Percentiles rank a stretch among this genome's conserved stretches.
These are phyloP conservation scores for Solidago caesia DNA, from an alignment of 129 eudicot species.

Conservation along the genomic window DNA sequence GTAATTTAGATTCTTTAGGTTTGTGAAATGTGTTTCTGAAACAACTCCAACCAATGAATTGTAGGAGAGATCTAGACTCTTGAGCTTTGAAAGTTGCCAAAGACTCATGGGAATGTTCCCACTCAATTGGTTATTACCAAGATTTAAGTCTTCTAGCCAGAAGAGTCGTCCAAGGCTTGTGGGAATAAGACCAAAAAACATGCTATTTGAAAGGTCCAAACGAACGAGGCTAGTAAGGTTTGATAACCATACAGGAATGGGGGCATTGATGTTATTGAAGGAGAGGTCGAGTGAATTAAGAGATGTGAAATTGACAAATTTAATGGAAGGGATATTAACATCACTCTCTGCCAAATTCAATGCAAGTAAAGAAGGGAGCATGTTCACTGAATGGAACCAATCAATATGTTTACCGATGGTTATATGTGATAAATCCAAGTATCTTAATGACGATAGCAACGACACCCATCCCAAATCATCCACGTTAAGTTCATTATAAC, in stretches of 20 bases:
- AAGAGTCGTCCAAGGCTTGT: not conserved
- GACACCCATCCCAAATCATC: not conserved
- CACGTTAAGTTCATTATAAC: not conserved
- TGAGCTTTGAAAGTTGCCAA: not conserved
- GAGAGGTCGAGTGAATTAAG: not conserved
- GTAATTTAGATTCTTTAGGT: not conserved
- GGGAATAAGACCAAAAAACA: not conserved
- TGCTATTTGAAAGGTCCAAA: not conserved
- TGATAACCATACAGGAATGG: not conserved
- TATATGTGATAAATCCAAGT: not conserved
- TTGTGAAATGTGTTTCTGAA: not conserved
- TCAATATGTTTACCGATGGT: not conserved
- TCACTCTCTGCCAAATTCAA: not conserved
- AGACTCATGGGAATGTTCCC: not conserved
- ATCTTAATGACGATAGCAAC: not conserved
- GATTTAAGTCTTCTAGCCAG: too few species aligned
- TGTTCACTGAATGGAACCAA: not conserved
- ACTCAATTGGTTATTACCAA: too few species aligned
- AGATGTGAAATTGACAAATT: not conserved
- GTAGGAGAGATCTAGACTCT: not conserved
- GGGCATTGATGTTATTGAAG: not conserved
- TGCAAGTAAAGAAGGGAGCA: not conserved
- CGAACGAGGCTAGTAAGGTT: not conserved
- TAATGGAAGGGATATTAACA: not conserved
- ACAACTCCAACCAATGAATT: not conserved